phyloP scores from a whole-genome alignment of 371 early-diverging fungal genomes.

The Circinella umbellata region DNA sequence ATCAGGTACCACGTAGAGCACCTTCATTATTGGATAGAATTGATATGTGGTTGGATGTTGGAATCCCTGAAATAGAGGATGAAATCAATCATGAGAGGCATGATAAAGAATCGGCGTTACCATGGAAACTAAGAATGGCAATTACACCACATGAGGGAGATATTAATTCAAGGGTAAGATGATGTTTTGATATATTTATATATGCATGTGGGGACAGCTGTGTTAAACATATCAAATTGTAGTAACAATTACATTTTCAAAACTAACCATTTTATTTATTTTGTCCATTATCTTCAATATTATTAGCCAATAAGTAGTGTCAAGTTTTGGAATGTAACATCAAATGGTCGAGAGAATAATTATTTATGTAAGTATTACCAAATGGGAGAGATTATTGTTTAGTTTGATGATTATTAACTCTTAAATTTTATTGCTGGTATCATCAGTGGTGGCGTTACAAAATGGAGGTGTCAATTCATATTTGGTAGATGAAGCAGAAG shows the following conservation, averaged over 20 bases:
- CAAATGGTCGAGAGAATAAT: constrained; percentile 3
- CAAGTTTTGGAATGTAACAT: constrained; percentile 18
- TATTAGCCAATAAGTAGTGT: constrained; percentile 17
- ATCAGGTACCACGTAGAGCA: constrained; percentile 8
- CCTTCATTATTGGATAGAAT: constrained; percentile 19
- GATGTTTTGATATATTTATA: constrained; percentile 3
- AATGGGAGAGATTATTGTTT: no score
- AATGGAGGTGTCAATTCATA: constrained; percentile 23
- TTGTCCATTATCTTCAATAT: not conserved
- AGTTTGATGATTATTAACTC: not conserved
- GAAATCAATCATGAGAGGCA: not conserved
- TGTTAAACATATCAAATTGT: no score
- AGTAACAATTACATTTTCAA: no score
- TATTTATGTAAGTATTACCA: constrained; percentile 21
- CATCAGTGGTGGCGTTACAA: constrained; percentile 23
- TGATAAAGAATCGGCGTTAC: constrained; percentile 5
- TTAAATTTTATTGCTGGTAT: not conserved
- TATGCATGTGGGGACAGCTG: constrained; percentile 13
- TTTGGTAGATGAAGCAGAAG: constrained; percentile 22
- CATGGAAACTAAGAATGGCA: constrained; percentile 25
- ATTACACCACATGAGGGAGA: constrained; percentile 20
- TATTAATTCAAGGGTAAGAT: not conserved
- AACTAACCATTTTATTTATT: not conserved
- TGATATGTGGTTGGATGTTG: constrained; percentile 23
- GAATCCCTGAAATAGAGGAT: constrained; percentile 12